These are phyloP conservation scores for Marasmius tenuissimus DNA, from an alignment of 1,284 basidiomycete species.

Conservation along the genomic window DNA sequence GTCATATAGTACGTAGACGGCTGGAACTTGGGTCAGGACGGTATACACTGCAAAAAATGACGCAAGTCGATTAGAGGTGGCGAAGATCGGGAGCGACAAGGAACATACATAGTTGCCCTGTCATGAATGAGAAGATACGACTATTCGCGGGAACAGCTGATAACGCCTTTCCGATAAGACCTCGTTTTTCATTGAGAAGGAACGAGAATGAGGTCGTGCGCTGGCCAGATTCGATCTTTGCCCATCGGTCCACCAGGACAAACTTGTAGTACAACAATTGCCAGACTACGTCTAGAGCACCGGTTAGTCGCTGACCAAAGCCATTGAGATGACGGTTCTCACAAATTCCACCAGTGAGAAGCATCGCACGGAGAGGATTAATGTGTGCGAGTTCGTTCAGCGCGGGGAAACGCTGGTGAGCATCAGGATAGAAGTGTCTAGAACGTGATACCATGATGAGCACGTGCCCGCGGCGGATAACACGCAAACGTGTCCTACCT, in stretches of 20 bases:
- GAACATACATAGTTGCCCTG: conserved; percentile 76
- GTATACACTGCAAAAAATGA: conserved; percentile 65
- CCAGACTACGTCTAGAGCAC: conserved; percentile 75
- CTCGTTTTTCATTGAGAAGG: conserved; percentile 83
- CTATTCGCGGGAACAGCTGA: conserved; percentile 58
- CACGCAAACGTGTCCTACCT: conserved; percentile 48
- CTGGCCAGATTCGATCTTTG: conserved; percentile 85
- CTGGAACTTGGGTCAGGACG: conserved; percentile 84
- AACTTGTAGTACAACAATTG: conserved; percentile 93
- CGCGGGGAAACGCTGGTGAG: conserved; percentile 80
- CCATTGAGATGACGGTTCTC: conserved; percentile 26
- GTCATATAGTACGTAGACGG: conserved; percentile 80
- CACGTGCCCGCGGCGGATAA: conserved; percentile 10
- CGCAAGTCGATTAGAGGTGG: not conserved
- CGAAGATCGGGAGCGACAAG: conserved; percentile 2
- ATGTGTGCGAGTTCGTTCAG: conserved; percentile 63
- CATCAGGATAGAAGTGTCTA: conserved; percentile 83
- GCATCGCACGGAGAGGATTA: conserved; percentile 60
- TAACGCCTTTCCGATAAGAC: conserved; percentile 74
- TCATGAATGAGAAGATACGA: conserved; percentile 78
- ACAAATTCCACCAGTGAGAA: conserved; percentile 77
- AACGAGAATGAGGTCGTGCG: conserved; percentile 85
- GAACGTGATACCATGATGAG: conserved; percentile 3
- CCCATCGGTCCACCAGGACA: conserved; percentile 79
- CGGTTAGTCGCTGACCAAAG: conserved; percentile 11